Conservation (phyloP, 139 green algal species). For the Zygnema cylindricum region DNA sequence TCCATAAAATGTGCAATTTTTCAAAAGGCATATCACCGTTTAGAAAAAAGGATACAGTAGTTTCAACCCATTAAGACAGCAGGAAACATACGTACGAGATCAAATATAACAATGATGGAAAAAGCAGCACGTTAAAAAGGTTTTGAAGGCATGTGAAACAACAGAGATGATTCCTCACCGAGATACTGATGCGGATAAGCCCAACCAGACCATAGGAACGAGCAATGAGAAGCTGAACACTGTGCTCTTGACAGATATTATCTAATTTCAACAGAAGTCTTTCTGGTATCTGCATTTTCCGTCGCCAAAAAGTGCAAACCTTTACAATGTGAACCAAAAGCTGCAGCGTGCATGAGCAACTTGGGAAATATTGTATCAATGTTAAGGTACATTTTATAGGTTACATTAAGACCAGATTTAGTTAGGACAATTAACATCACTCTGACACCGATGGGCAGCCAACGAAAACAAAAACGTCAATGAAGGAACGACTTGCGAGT, state of each 20-base stretch:
- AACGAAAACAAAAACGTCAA: constrained; percentile 10
- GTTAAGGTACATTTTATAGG: no score
- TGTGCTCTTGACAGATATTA: constrained; percentile 68
- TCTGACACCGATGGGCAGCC: no score
- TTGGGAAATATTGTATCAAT: no score
- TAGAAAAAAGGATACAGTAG: not conserved
- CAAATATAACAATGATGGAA: no score
- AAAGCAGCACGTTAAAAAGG: no score
- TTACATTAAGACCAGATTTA: no score
- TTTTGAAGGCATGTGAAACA: not conserved
- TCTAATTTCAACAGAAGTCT: constrained; percentile 75
- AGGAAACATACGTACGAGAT: no score
- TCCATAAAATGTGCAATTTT: constrained; percentile 1
- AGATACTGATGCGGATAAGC: constrained; percentile 73
- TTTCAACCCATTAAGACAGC: constrained; percentile 4
- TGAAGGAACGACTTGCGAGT: not conserved
- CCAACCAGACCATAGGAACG: constrained; percentile 87
- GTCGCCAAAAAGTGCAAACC: no score
- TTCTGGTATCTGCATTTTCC: constrained; percentile 74
- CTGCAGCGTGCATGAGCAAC: no score
- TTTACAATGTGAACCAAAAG: no score
- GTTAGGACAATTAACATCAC: no score
- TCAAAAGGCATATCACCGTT: not conserved
- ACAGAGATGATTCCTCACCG: not conserved
- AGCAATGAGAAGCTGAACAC: constrained; percentile 75